These are phyloP conservation scores for Sclerotinia nivalis DNA, from an alignment of 2,329 filamentous ascomycete species.

Conservation along the genomic window DNA sequence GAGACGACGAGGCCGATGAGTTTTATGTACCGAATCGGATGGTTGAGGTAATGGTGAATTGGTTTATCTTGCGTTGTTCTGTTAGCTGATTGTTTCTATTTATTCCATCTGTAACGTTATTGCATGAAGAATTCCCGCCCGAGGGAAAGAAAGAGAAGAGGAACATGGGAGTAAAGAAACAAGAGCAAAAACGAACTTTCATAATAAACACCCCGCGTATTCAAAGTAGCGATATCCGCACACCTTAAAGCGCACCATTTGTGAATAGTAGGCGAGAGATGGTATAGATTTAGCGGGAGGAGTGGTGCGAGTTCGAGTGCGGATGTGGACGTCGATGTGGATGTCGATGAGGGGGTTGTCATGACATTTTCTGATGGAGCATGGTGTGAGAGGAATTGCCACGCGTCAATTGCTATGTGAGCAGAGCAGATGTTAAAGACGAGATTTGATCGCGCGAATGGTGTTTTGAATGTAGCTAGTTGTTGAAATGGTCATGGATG, in stretches of 20 bases:
- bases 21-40: conserved; percentile 75
- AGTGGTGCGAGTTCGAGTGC: conserved; percentile 31
- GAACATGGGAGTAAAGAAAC: background rate
- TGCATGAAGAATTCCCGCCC: too few species aligned
- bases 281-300: conserved; percentile 65
- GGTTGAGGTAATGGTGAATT: conserved; percentile 67
- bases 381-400: background rate
- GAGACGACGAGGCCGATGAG: conserved; percentile 70
- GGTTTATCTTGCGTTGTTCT: conserved; percentile 49
- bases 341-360: conserved; percentile 41
- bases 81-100: background rate
- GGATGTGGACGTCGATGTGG: conserved; percentile 25
- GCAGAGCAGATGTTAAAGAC: background rate
- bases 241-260: conserved; percentile 59
- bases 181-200: conserved; percentile 48
- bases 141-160: background rate
- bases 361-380: conserved; percentile 49
- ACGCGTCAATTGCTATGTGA: background rate
- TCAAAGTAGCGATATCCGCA: conserved; percentile 52
- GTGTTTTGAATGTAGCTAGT: too few species aligned
- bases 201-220: conserved; percentile 50
- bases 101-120: background rate
- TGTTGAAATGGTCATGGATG: background rate
- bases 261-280: conserved; percentile 60
- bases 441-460: background rate